Percentiles rank a stretch among this genome's conserved stretches.
These are phyloP conservation scores for Globisporangium uncinulatum DNA, from an alignment of 352 stramenopile species.

Conservation along the genomic window DNA sequence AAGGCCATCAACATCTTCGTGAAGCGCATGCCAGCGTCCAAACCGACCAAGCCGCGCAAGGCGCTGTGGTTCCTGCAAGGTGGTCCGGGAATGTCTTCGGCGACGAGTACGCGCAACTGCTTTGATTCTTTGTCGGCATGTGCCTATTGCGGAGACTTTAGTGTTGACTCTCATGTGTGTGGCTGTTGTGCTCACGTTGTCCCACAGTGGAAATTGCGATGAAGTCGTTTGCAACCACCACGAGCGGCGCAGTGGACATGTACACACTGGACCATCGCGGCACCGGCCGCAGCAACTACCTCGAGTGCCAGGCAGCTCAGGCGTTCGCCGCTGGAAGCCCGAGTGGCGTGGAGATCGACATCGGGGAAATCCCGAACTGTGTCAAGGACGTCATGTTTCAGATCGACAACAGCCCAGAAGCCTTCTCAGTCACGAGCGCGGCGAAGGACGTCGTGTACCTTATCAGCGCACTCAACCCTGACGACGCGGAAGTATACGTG, in stretches of 20 bases:
- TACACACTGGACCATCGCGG: conserved; percentile 17
- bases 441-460: conserved; percentile 7
- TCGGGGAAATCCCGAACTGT: conserved; percentile 3
- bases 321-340: background rate
- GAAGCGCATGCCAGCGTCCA: conserved; percentile 18
- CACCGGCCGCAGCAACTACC: conserved; percentile 5
- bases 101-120: background rate
- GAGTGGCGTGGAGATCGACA: background rate
- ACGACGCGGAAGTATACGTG: conserved; percentile 9
- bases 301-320: conserved; percentile 3
- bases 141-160: too few relatives aligned
- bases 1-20: conserved; percentile 48
- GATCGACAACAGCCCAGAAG: conserved; percentile 49
- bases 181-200: too few relatives aligned
- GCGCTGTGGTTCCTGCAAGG: conserved; percentile 18
- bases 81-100: conserved; percentile 15
- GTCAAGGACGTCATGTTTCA: conserved; percentile 26
- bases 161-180: too few relatives aligned
- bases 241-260: conserved; percentile 1
- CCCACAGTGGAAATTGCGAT: background rate
- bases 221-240: background rate
- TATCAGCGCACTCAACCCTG: background rate
- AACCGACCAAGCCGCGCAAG: conserved; percentile 4
- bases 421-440: conserved; percentile 44
- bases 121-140: too few relatives aligned